Conservation (phyloP, 2,329 filamentous ascomycete species). For the Ophiostoma perfectum region DNA sequence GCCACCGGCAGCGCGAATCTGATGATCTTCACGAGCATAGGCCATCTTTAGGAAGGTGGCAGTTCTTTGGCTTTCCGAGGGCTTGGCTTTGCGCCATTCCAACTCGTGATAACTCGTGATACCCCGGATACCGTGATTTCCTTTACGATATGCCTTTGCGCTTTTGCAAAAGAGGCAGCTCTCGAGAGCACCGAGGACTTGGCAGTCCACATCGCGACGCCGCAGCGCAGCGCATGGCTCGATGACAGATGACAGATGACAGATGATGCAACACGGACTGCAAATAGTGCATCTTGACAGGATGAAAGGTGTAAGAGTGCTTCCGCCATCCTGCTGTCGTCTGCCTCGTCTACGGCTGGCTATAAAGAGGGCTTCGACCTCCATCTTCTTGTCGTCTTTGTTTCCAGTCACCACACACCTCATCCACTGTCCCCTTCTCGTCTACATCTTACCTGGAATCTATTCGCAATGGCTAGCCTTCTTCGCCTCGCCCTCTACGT, state of each 20-base stretch:
- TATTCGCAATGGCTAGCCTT: not conserved
- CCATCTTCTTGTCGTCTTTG: not conserved
- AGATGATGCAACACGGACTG: not conserved
- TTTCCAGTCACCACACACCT: conserved; percentile 1
- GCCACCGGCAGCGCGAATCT: not conserved
- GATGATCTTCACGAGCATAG: not conserved
- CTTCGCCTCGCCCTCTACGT: conserved; percentile 6
- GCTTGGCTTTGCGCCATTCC: conserved; percentile 8
- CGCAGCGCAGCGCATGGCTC: not conserved
- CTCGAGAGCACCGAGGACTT: not conserved
- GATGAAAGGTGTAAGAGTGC: no score
- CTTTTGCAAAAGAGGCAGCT: conserved; percentile 12
- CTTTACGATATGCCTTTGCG: not conserved
- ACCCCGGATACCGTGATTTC: not conserved
- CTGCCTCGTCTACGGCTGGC: not conserved
- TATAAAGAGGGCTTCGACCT: not conserved
- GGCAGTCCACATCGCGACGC: conserved; percentile 5
- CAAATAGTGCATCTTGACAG: not conserved
- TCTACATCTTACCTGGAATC: not conserved
- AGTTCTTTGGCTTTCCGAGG: not conserved
- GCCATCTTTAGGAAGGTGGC: conserved; percentile 3
- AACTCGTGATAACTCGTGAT: conserved; percentile 3
- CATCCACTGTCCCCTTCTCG: not conserved
- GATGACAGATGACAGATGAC: conserved; percentile 1
- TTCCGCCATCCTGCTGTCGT: not conserved